phyloP scores from a whole-genome alignment of 805 yeast genomes.

The Candida corydali region DNA sequence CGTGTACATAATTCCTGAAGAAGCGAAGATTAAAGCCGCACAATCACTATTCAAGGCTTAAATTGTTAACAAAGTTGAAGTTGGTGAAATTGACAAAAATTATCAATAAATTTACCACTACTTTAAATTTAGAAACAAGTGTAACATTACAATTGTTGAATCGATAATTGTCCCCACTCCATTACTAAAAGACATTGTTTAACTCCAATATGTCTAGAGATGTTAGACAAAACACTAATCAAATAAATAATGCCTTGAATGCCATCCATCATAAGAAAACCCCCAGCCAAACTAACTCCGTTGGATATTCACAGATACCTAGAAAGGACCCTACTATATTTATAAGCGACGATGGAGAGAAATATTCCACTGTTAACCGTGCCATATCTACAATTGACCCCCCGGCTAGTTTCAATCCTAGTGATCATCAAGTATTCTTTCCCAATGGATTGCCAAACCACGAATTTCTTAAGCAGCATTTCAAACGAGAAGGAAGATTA shows the following conservation, averaged over 20 bases:
- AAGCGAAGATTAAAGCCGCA: too few species aligned
- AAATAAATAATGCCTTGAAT: conserved; percentile 62
- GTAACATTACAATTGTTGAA: too few species aligned
- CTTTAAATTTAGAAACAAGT: too few species aligned
- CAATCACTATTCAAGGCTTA: too few species aligned
- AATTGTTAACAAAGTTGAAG: too few species aligned
- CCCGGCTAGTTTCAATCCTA: conserved; percentile 63
- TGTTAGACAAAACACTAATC: conserved; percentile 12
- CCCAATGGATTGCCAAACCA: conserved; percentile 67
- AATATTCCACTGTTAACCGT: conserved; percentile 53
- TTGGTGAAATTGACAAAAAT: too few species aligned
- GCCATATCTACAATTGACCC: conserved; percentile 55
- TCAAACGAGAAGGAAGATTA: conserved; percentile 76
- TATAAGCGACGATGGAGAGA: conserved; percentile 56
- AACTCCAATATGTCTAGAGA: conserved; percentile 9
- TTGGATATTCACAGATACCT: not conserved
- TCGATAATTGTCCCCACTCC: too few species aligned
- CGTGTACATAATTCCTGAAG: too few species aligned
- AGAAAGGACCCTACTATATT: conserved; percentile 41
- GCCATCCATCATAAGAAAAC: conserved; percentile 47
- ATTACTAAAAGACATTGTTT: too few species aligned
- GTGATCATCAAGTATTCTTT: conserved; percentile 63
- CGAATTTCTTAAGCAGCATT: conserved; percentile 67
- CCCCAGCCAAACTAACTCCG: not conserved
- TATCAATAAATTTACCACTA: too few species aligned